These are phyloP conservation scores for Filobasidium uniguttulatum DNA, from an alignment of 1,284 basidiomycete genomes.

Conservation along the genomic window DNA sequence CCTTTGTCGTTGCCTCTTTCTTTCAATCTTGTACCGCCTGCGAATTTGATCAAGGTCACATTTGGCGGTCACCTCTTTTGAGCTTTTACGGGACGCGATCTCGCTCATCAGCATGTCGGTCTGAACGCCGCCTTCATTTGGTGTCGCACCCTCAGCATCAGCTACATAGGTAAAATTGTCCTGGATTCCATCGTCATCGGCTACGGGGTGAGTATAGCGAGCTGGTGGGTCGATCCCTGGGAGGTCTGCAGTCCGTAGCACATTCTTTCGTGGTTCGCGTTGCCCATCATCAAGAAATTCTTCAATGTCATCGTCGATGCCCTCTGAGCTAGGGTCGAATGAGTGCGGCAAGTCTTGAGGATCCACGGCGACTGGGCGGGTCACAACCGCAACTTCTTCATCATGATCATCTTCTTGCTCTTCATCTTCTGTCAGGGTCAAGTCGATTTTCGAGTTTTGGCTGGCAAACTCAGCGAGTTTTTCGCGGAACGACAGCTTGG, in stretches of 20 bases:
- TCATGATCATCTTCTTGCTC: constrained; percentile 13
- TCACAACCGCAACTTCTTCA: constrained; percentile 4
- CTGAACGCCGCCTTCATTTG: neutral
- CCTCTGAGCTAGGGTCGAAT: neutral
- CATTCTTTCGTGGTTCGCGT: neutral
- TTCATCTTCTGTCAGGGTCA: constrained; percentile 14
- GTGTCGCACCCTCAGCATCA: neutral
- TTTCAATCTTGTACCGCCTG: constrained; percentile 15
- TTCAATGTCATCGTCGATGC: neutral
- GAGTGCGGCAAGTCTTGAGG: neutral
- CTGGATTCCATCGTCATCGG: neutral
- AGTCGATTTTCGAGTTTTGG: constrained; percentile 37
- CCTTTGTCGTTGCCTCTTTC: constrained; percentile 14
- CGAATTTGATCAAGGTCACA: constrained; percentile 26
- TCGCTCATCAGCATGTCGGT: neutral
- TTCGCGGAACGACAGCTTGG: constrained; percentile 21
- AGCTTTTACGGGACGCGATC: neutral
- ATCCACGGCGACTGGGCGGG: neutral
- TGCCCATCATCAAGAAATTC: neutral
- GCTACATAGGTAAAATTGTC: neutral
- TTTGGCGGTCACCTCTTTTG: constrained; percentile 24
- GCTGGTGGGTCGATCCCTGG: neutral
- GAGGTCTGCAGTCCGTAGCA: neutral
- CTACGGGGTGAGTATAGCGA: neutral
- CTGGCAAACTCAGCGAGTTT: constrained; percentile 46